Evolutionary conservation across 2,329 filamentous ascomycete species (phyloP), one percentile per base, ranked within the genome.

Genomic region (Didymella exigua): DNA sequence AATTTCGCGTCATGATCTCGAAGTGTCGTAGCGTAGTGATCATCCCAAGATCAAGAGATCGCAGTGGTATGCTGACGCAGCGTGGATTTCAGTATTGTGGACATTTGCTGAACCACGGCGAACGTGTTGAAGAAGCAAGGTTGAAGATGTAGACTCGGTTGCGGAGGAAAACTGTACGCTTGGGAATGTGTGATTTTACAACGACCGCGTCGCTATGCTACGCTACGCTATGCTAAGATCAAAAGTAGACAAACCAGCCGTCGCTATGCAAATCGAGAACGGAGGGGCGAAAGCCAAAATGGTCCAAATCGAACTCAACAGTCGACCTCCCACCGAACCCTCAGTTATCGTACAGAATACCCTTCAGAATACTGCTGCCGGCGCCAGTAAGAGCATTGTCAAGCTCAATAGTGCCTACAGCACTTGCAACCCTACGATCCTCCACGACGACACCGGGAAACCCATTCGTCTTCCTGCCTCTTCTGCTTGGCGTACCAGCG

Each of bases 341-440:
- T 44, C 14, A 55, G 1, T 46, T 11, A 21, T 50, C 52, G 30
- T 50, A 33, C 46, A 76, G 29, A 41, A 75, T 73, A 0, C 63
- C 68, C 56, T 61, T 75, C 21, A 77, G 59, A 36, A 76, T 74
- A 33, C 60, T 59, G 38, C 68, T 70, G 11, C 82, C 81, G n/a
- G 81, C 76, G 21, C 83, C 81, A 38, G 74, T 84, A 34, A 91
- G 84, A 49, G 89, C 87, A 51, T 83, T 82, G 62, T 88, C 84
- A 61, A 96, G 82, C 76, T 96, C 92, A 68, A 85, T 88, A 69
- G 91, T 87, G n/a, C 87, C 86, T 18, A 93, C 88, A 69, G 86
- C 90, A 75, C 90, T 92, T 2, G 89, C 88, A 42, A 96, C 83
- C 49, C 87, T 84, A 73, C 87, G 89, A 73, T 96, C 92, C 62